phyloP scores from a whole-genome alignment of 1,284 basidiomycete species.

The Ustilago esculenta region DNA sequence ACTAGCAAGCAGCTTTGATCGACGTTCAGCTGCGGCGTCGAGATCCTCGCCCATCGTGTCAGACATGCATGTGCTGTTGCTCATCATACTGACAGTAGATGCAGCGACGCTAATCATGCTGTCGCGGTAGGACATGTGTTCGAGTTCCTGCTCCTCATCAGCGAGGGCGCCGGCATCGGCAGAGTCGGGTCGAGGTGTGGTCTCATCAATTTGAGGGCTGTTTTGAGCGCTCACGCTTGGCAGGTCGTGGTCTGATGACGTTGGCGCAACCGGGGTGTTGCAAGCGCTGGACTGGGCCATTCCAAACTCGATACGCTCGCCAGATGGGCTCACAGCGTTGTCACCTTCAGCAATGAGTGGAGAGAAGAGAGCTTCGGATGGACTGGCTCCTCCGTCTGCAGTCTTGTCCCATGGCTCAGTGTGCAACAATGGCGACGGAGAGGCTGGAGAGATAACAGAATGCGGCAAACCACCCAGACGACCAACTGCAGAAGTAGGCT shows the following conservation, averaged over 20 bases:
- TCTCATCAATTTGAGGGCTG: conserved; percentile 16
- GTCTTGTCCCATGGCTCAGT: conserved; percentile 22
- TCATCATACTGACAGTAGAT: conserved; percentile 48
- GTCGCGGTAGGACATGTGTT: conserved; percentile 32
- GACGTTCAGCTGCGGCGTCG: conserved; percentile 36
- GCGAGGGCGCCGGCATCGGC: conserved; percentile 11
- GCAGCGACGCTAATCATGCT: conserved; percentile 47
- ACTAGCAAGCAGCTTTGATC: conserved; percentile 42
- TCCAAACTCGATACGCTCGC: conserved; percentile 33
- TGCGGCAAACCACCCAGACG: conserved; percentile 32
- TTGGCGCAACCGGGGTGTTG: conserved; percentile 12
- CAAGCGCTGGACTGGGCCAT: conserved; percentile 6
- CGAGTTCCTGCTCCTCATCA: conserved; percentile 20
- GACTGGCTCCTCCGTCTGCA: background rate
- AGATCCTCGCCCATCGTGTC: conserved; percentile 46
- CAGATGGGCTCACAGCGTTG: conserved; percentile 7
- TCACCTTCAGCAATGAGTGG: conserved; percentile 14
- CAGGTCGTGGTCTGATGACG: background rate
- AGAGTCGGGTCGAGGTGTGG: conserved; percentile 24
- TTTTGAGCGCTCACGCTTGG: conserved; percentile 1
- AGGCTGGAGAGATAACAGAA: conserved; percentile 13
- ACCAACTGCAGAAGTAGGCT: conserved; percentile 28
- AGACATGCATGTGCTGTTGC: conserved; percentile 49
- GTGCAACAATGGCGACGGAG: conserved; percentile 44
- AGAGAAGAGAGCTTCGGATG: conserved; percentile 13